phyloP scores from a whole-genome alignment of 495 filamentous ascomycete genomes.

The Podospora tetraspora region DNA sequence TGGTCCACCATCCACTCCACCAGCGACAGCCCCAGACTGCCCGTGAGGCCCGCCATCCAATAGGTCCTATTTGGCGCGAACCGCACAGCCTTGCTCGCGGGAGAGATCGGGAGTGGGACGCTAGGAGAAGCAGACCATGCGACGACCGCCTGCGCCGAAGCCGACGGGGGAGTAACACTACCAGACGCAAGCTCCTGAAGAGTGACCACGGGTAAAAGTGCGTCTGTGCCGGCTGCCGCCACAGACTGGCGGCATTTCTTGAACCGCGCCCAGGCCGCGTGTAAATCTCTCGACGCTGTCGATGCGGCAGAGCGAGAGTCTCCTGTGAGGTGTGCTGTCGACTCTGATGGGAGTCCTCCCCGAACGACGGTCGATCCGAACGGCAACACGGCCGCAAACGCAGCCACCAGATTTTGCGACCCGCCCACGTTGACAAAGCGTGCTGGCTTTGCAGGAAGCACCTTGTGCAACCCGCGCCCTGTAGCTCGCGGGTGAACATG shows the following conservation, averaged over 20 bases:
- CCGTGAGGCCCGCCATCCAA: conserved; percentile 46
- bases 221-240: not conserved
- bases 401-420: not conserved
- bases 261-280: not conserved
- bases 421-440: conserved; percentile 5
- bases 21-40: conserved; percentile 45
- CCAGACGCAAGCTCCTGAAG: not conserved
- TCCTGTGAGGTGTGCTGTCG: not conserved
- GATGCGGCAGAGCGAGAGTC: not conserved
- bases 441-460: not conserved
- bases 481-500: conserved; percentile 4
- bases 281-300: not conserved
- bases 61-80: conserved; percentile 39
- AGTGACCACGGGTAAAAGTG: not conserved
- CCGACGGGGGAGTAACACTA: not conserved
- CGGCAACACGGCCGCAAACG: conserved; percentile 1
- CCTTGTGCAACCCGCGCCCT: not conserved
- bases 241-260: not conserved
- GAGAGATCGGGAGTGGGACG: not conserved
- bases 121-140: not conserved
- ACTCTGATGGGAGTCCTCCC: not conserved
- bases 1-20: conserved; percentile 49
- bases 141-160: conserved; percentile 1
- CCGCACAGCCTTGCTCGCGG: conserved; percentile 9
- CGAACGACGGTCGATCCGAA: not conserved